These are phyloP conservation scores for Epichloe gansuensis DNA, from an alignment of 2,329 filamentous ascomycete genomes.

Conservation along the genomic window DNA sequence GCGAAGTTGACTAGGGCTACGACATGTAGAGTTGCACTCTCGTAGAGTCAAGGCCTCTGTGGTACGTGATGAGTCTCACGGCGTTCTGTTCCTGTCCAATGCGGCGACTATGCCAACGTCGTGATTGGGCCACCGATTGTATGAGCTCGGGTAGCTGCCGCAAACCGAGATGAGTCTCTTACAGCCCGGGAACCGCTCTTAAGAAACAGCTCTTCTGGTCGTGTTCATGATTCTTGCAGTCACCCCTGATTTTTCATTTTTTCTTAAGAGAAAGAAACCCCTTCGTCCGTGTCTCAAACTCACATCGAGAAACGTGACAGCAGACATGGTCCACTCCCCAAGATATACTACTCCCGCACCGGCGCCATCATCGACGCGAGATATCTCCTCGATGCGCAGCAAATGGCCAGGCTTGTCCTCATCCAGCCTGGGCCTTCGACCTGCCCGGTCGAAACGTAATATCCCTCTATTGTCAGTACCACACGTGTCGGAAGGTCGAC, in stretches of 20 bases:
- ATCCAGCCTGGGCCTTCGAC: neutral
- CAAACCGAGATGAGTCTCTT: too few species aligned
- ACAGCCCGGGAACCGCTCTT: too few species aligned
- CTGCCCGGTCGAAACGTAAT: neutral
- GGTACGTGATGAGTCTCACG: neutral
- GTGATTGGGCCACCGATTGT: neutral
- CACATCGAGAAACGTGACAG: too few species aligned
- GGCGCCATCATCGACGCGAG: neutral
- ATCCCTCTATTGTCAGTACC: slow-evolving; percentile 2
- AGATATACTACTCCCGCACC: neutral
- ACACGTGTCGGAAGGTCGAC: slow-evolving; percentile 3
- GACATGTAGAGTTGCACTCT: too few species aligned
- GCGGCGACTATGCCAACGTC: neutral
- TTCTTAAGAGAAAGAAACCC: too few species aligned
- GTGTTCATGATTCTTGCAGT: too few species aligned
- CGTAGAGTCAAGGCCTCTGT: neutral
- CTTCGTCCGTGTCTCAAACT: too few species aligned
- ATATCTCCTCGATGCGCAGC: neutral
- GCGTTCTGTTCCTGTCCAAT: neutral
- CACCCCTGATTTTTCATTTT: too few species aligned
- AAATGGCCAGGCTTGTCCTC: neutral
- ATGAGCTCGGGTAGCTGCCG: neutral
- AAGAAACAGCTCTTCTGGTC: too few species aligned
- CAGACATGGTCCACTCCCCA: too few species aligned
- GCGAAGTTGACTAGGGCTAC: too few species aligned